Conservation (phyloP, 2,329 filamentous ascomycete genomes). For the Fusarium tuaranense region DNA sequence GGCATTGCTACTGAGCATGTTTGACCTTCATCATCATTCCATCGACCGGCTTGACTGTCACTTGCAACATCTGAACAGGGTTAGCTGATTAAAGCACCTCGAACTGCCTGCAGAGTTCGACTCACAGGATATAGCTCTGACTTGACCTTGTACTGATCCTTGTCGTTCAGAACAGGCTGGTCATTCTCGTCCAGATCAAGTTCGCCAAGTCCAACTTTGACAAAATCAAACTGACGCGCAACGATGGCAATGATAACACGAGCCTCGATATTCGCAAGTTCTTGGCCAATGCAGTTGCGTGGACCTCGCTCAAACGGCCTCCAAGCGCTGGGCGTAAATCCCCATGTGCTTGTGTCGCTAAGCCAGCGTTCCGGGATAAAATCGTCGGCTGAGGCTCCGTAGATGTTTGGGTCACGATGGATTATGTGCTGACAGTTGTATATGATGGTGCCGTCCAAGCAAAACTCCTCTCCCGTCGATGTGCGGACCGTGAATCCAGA, state of each 20-base stretch:
- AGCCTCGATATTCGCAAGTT: conserved; percentile 5
- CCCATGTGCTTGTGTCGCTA: not conserved
- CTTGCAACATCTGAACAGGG: not conserved
- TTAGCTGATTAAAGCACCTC: not conserved
- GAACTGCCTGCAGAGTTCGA: not conserved
- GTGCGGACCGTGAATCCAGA: conserved; percentile 24
- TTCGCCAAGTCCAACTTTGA: conserved; percentile 2
- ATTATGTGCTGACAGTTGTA: conserved; percentile 50
- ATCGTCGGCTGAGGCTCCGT: not conserved
- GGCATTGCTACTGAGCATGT: not conserved
- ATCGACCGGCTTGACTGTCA: not conserved
- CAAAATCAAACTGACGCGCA: conserved; percentile 1
- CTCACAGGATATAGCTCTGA: not conserved
- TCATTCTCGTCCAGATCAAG: not conserved
- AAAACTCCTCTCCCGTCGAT: conserved; percentile 23
- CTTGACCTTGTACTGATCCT: not conserved
- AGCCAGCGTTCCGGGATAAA: not conserved
- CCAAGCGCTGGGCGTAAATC: not conserved
- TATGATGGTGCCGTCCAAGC: conserved; percentile 51
- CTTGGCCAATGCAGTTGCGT: conserved; percentile 10
- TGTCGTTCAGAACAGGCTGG: not conserved
- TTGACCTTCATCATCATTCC: not conserved
- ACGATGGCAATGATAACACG: conserved; percentile 2
- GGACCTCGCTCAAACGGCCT: conserved; percentile 10
- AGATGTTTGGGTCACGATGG: conserved; percentile 46